Evolutionary conservation across 1,139 yeast genomes (phyloP).

Genomic region (Blastobotrys proliferans): DNA sequence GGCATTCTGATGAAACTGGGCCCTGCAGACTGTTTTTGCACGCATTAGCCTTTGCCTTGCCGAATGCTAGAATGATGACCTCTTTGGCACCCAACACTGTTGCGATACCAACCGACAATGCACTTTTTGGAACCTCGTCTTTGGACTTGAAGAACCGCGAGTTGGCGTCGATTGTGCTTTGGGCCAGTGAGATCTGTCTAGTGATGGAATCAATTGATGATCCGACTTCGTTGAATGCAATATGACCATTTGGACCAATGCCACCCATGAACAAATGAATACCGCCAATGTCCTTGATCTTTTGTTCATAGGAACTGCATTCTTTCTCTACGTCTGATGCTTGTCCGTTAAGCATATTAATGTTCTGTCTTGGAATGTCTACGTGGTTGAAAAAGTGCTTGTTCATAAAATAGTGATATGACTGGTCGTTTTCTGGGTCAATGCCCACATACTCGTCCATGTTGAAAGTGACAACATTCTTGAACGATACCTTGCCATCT

Average conservation of each 20-base stretch:
- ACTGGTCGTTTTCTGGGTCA: conserved; percentile 47
- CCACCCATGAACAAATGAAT: conserved; percentile 60
- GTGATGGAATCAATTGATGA: conserved; percentile 47
- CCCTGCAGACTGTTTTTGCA: conserved; percentile 26
- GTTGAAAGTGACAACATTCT: conserved; percentile 57
- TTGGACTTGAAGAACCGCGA: conserved; percentile 49
- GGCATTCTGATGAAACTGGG: conserved; percentile 26
- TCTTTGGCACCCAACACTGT: conserved; percentile 60
- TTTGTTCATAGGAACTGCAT: conserved; percentile 49
- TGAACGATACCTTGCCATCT: conserved; percentile 45
- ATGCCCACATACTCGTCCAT: conserved; percentile 61
- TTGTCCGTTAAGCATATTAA: conserved; percentile 54
- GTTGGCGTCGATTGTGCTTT: conserved; percentile 54
- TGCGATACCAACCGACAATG: conserved; percentile 58
- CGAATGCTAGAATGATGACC: conserved; percentile 38
- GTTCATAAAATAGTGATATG: conserved; percentile 60
- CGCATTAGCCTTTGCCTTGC: conserved; percentile 29
- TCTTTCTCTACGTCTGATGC: conserved; percentile 46
- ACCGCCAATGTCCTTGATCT: conserved; percentile 48
- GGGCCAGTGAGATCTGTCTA: conserved; percentile 48
- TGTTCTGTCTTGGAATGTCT: conserved; percentile 52
- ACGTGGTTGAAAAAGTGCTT: conserved; percentile 56
- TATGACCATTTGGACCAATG: conserved; percentile 61
- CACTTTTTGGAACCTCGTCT: conserved; percentile 49
- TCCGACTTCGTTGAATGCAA: conserved; percentile 62